Percentiles rank a stretch among this genome's conserved stretches.
Evolutionary conservation across 805 yeast genomes (phyloP).

Genomic region (Middelhovenomyces tepae): DNA sequence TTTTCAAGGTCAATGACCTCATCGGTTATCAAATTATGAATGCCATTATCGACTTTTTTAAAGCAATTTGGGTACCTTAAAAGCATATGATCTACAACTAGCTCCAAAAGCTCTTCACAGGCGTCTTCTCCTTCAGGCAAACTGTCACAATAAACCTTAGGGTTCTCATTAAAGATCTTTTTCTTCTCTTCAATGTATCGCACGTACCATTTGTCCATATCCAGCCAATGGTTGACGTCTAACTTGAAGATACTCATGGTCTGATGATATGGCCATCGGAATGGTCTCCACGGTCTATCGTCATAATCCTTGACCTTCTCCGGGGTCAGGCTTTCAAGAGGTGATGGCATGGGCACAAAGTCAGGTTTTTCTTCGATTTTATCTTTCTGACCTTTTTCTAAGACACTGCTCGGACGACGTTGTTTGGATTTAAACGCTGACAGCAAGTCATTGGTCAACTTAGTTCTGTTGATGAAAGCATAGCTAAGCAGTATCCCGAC

Average conservation of each 20-base stretch:
- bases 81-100: conserved; percentile 50
- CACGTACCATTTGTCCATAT: conserved; percentile 68
- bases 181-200: conserved; percentile 57
- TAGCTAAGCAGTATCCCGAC: too few relatives aligned
- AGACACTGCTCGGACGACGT: too few relatives aligned
- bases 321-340: conserved; percentile 51
- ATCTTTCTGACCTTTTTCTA: too few relatives aligned
- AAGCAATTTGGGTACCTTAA: conserved; percentile 57
- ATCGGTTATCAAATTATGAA: conserved; percentile 52
- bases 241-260: conserved; percentile 67
- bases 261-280: conserved; percentile 73
- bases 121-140: conserved; percentile 54
- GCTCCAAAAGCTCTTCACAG: conserved; percentile 54
- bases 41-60: conserved; percentile 40
- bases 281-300: conserved; percentile 76
- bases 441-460: too few relatives aligned
- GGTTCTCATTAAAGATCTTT: conserved; percentile 48
- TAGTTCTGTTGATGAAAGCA: too few relatives aligned
- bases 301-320: conserved; percentile 58
- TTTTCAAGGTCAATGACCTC: conserved; percentile 51
- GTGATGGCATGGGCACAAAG: too few relatives aligned
- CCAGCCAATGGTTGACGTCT: conserved; percentile 70
- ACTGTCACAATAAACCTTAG: conserved; percentile 55
- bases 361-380: too few relatives aligned
- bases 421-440: too few relatives aligned